Evolutionary conservation across 306 rosid genomes (phyloP).

Genomic region (Begonia loranthoides): DNA sequence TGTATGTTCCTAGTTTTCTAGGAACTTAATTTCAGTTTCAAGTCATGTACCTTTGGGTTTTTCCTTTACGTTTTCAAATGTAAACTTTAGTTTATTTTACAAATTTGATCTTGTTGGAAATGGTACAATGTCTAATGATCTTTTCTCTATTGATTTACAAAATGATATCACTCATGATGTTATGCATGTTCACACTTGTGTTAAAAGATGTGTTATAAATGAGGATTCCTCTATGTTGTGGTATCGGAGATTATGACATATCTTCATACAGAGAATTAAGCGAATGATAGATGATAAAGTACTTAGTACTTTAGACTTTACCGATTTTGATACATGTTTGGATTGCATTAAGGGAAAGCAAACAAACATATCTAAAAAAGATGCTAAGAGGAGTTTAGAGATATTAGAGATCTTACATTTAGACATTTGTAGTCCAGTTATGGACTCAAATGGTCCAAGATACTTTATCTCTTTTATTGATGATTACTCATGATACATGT

Average conservation of each 20-base stretch:
- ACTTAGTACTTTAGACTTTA: constrained; percentile 2
- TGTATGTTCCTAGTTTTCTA: constrained; percentile 7
- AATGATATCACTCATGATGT: background rate
- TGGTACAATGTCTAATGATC: background rate
- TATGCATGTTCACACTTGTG: background rate
- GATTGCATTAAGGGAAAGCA: constrained; percentile 5
- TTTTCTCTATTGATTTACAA: background rate
- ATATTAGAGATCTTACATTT: background rate
- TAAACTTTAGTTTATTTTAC: background rate
- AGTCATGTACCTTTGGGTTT: constrained; percentile 4
- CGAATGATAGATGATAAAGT: constrained; percentile 3
- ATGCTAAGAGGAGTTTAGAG: background rate
- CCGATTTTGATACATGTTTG: background rate
- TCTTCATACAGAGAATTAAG: background rate
- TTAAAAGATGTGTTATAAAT: background rate
- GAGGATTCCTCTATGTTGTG: constrained; percentile 3
- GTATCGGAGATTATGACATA: background rate
- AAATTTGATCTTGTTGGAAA: background rate
- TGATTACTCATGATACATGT: constrained; percentile 4
- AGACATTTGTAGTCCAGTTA: too few relatives aligned
- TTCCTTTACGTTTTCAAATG: background rate
- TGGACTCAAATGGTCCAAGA: too few relatives aligned
- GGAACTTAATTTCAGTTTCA: constrained; percentile 3
- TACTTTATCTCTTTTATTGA: constrained; percentile 1
- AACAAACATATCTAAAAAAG: background rate